phyloP scores from a whole-genome alignment of 805 yeast genomes.

The Teunomyces pallodes region DNA sequence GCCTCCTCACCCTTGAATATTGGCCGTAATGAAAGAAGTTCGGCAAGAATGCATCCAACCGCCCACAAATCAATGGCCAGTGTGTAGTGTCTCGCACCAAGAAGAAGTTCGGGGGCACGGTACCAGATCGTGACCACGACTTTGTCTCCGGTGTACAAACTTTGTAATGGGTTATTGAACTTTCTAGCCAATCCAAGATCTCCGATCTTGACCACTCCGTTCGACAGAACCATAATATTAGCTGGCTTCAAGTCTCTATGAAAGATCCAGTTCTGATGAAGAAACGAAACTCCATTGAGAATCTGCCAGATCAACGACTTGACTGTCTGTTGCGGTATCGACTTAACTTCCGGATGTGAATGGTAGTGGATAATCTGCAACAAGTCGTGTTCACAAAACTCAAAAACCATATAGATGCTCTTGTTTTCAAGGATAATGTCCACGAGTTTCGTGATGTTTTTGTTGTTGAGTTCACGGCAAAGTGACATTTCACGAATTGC shows the following conservation, averaged over 20 bases:
- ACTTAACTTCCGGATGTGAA: constrained; percentile 79
- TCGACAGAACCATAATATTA: constrained; percentile 88
- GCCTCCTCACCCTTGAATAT: constrained; percentile 98
- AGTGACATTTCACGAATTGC: constrained; percentile 96
- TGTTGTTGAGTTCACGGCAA: constrained; percentile 81
- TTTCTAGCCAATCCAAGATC: constrained; percentile 90
- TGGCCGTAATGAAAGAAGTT: constrained; percentile 82
- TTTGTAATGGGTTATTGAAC: constrained; percentile 82
- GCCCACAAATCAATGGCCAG: constrained; percentile 96
- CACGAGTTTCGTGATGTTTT: constrained; percentile 73
- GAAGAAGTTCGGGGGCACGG: constrained; percentile 83
- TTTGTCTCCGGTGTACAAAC: constrained; percentile 87
- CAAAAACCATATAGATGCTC: constrained; percentile 91
- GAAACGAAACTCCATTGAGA: constrained; percentile 81
- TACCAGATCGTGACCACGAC: constrained; percentile 98
- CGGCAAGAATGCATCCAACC: constrained; percentile 92
- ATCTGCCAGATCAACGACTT: constrained; percentile 92
- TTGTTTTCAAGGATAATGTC: constrained; percentile 87
- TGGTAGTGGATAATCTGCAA: constrained; percentile 93
- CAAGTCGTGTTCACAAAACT: constrained; percentile 93
- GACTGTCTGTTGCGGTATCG: constrained; percentile 74
- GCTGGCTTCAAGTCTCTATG: constrained; percentile 98
- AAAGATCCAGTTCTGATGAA: constrained; percentile 94
- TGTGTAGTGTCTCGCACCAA: constrained; percentile 92
- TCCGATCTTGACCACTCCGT: constrained; percentile 92